A percentile compares a stretch with the other conserved stretches of the same genome.
phyloP scores from a whole-genome alignment of 2,329 filamentous ascomycete species.

The Didymella glomerata region DNA sequence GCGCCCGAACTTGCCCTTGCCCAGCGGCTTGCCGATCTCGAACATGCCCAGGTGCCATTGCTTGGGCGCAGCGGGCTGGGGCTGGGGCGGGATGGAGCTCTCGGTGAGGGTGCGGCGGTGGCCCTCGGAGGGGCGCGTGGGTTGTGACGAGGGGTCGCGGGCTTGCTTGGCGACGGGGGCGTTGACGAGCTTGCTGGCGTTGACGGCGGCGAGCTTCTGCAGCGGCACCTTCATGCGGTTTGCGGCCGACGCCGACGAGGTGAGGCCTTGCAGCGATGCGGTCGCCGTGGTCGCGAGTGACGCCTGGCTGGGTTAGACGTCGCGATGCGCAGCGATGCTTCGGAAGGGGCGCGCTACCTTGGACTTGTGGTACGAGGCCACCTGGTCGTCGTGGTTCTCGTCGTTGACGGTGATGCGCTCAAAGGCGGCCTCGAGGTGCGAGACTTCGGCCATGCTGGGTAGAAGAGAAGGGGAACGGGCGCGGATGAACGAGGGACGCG shows the following conservation, averaged over 20 bases:
- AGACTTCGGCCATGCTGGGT: constrained; percentile 68
- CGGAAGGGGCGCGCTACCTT: constrained; percentile 70
- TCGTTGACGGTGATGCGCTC: constrained; percentile 90
- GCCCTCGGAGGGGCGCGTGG: constrained; percentile 54
- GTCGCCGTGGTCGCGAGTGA: constrained; percentile 31
- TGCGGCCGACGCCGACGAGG: constrained; percentile 51
- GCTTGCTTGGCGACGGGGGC: constrained; percentile 68
- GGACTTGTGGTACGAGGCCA: constrained; percentile 71
- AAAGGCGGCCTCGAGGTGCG: constrained; percentile 84
- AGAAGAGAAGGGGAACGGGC: no score
- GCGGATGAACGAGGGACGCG: constrained; percentile 17
- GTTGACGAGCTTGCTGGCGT: constrained; percentile 59
- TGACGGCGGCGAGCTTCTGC: constrained; percentile 86
- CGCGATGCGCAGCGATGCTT: constrained; percentile 12
- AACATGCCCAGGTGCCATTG: constrained; percentile 92
- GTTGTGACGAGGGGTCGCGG: constrained; percentile 71
- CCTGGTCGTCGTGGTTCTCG: constrained; percentile 78
- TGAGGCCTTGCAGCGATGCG: constrained; percentile 59
- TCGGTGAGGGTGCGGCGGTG: constrained; percentile 58
- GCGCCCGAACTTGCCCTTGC: constrained; percentile 87
- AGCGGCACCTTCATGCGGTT: constrained; percentile 76
- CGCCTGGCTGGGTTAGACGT: constrained; percentile 51
- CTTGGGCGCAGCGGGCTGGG: constrained; percentile 50
- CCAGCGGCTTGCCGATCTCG: constrained; percentile 85
- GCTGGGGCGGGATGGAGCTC: constrained; percentile 50